Base-by-base conservation (phyloP, 1,139 yeast genomes). In the Suzukiozyma palmioleophila region DNA sequence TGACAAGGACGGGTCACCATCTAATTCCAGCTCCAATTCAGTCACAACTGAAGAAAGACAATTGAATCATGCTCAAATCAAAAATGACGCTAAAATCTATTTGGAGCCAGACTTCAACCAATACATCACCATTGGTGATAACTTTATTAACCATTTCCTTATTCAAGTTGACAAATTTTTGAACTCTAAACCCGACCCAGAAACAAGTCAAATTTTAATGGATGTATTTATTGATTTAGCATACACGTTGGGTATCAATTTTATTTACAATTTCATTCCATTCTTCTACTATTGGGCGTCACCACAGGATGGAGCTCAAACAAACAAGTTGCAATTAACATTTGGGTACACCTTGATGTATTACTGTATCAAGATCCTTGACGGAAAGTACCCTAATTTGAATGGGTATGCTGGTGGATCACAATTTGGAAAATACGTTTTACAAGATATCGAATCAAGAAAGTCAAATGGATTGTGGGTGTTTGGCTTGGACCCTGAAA, bases 261-360 rank as follows among this genome's bases (percentile, higher is more conserved):
- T 75, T 30, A 49, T 72, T 12, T 61, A 59, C 43, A 74, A 74
- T 48, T 73, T 67, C 38, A 47, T 75, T 8, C 76, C 79, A 5
- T 73, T 66, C 48, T 71, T 73, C 48, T 66, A 64, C 45, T 68
- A 67, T 44, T 75, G 81, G 79, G 61, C 63, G 36, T 43, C 64
- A 33, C 53, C 58, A 11, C 41, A 49, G 15, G 36, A 44, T 16
- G 45, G 42, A 21, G 39, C 48, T 13, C 51, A 48, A 27, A 31
- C 42, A n/a, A 41, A 42, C 15, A 46, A 37, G 31, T 45, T 59
- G 11, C 60, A 54, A 38, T 75, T 71, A 37, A 60, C 74, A 3
- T 51, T 68, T 39, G 73, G 69, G 3, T 64, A 66, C 44, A 46
- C 54, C 7, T 39, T 64, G 14, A 53, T 69, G 49, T 49, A 57